Base-by-base conservation (phyloP, 1,284 basidiomycete genomes). In the Ceratobasidium sp. region DNA sequence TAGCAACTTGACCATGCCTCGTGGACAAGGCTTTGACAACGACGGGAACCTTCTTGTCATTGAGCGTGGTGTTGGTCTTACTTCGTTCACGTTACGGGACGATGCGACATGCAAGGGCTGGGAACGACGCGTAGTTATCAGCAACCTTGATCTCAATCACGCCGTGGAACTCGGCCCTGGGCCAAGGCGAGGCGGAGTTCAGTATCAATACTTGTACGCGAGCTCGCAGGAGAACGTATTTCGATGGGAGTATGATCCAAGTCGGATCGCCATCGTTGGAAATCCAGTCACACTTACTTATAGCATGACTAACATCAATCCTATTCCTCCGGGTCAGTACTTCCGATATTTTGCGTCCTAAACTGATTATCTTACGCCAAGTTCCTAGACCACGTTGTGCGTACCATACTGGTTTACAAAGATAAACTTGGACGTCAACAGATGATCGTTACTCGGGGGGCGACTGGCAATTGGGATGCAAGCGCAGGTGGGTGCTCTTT, bases 41-140 rank as follows among this genome's bases (percentile, higher is more conserved):
- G 62, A 78, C 26, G 81, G 83, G 20, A 86, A 87, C 78, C 80
- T 87, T n/a, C 84, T 87, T 10, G 86, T 86, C n/a, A 83, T 87
- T 40, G 86, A 87, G 78, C 82, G 84, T 28, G 86, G 86, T 0
- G 80, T 84, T 28, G 87, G 87, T 3, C 79, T 87, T 13, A 85
- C 85, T 1, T 85, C 84, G 1, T 86, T 87, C 73, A 80, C 73
- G 23, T 20, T 7, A 3, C 62, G 54, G n/a, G 44, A 67, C 20
- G 65, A 57, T 26, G 74, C 83, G 26, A 56, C 66, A 40, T 78
- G 80, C 64, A 64, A 71, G 9, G 86, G 86, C 6, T 87, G 86
- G 84, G 81, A 85, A 44, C 84, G 85, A 1, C 84, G 82, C 0
- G 80, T 86, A 12, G 84, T 87, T n/a, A 79, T 87, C 28, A 67